Evolutionary conservation across 106 monocot genomes (phyloP), one percentile per base, ranked within the genome.

Genomic region (Phalaenopsis equestris): DNA sequence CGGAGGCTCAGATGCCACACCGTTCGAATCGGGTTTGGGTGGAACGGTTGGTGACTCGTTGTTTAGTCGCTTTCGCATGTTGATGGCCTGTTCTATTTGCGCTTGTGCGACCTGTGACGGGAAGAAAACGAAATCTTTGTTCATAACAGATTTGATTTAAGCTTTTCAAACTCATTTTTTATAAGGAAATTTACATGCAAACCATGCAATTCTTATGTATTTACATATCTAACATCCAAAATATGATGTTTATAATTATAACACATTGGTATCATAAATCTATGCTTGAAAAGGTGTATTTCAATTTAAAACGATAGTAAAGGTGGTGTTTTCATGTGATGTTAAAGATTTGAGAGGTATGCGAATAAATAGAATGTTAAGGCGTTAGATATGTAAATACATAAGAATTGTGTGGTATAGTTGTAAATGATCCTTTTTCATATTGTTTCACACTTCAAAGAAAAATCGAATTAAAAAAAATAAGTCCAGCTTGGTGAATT

Each of bases 31-130:
- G 0, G 79, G 75, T 55, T 82, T 82, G 7, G 38, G 16, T 21
- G 74, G 19, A 41, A 72, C 6, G 16, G 17, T 78, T 74, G 81
- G 61, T 12, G 42, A 16, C 56, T 95, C 93, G 48, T 95, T 94
- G 41, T 91, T 99, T 39, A 94, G 88, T 45, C 86, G 81, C 74
- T 89, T 89, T 21, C 80, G 82, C 91, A 99, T 94, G 88, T 91
- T 91, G 43, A 80, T 77, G 15, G 89, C 91, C 88, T 93, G 89
- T 42, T 88, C 92, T 41, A 87, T 77, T 81, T 86, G 91, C 9
- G 87, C 93, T 70, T 95, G 82, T 36, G 91, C 94, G 48, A 99
- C 88, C 99, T 99, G 89, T 19, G 19, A 39, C 38, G 39, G 12
- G 39, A 70, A 70, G 39, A 11, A 70, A 70, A 70, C 68, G 36